Percentiles rank a stretch among this genome's conserved stretches.
Conservation (phyloP, 2,329 filamentous ascomycete species). For the Pestalotiopsis sp. region DNA sequence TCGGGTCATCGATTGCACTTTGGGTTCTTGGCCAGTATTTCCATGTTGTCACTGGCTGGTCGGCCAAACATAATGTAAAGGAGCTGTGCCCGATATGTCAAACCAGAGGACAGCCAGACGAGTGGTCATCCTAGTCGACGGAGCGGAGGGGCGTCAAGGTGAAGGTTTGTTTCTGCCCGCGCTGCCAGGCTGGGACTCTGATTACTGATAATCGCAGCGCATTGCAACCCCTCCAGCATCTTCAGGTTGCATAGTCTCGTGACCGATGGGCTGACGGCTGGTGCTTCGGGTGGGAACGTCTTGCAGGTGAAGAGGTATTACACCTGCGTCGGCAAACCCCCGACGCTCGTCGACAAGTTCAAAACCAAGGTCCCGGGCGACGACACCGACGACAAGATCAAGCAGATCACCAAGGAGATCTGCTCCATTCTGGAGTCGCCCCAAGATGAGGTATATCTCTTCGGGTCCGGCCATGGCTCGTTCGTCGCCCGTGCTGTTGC, state of each 20-base stretch:
- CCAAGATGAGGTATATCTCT: conserved; percentile 39
- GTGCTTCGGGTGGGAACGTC: background rate
- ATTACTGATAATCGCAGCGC: background rate
- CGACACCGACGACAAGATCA: conserved; percentile 1
- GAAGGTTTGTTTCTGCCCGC: background rate
- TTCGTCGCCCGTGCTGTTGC: conserved; percentile 39
- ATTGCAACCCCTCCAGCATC: background rate
- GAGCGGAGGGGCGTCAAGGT: background rate
- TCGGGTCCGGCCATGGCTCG: conserved; percentile 39
- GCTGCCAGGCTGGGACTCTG: background rate
- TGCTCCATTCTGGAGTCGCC: background rate
- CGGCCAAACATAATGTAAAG: background rate
- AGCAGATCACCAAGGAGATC: background rate
- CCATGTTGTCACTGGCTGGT: background rate
- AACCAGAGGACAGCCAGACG: background rate
- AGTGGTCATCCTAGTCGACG: background rate
- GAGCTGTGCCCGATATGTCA: background rate
- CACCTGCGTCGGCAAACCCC: background rate
- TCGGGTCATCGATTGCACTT: background rate
- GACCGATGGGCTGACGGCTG: background rate
- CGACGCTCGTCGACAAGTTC: background rate
- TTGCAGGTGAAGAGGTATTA: background rate
- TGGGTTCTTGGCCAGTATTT: background rate
- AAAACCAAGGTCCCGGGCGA: background rate
- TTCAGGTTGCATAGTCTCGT: background rate